Evolutionary conservation across 177 flowering plant species (phyloP), one percentile per base, ranked within the genome.

Genomic region (Vitis hybrid): DNA sequence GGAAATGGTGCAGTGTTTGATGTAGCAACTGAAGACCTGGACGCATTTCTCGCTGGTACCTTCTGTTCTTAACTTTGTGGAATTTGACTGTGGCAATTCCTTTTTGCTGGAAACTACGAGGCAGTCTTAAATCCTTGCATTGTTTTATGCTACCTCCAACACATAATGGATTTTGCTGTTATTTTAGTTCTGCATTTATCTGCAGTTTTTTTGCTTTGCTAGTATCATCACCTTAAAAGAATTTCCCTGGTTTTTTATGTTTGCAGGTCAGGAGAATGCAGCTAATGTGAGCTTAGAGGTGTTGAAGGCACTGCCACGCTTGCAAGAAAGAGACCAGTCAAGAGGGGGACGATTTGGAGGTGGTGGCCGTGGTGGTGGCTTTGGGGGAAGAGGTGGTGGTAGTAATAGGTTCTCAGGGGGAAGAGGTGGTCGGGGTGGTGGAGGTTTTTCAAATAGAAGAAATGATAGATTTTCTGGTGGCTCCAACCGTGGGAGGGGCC

Each of bases 1-100:
- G 93, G 93, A 21, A 85, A 32, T 5, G 97, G 97, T 76, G 98
- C 93, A 5, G 97, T 95, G 10, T 93, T 95, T 79, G 99, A 93
- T 80, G 97, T 95, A 65, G 75, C 92, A 13, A 70, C 68, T 64
- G 88, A 71, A 67, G 93, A 95, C 75, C 63, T 91, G 74, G 92
- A 92, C 70, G 64, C 77, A n/a, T 90, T 82, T 74, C 85, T 93
- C 60, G 80, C 84, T 72, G 98, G 97, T 88, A 84, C 52, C 14
- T 61, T 26, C 3, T 23, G 49, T 40, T 10, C 62, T 7, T 69
- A 50, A 1, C 30, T 49, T 49, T n/a, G 21, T 45, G n/a, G 13
- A 40, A 40, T 40, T 40, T 40, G 45, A 40, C 45, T 40, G 6
- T 40, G 45, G 45, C 45, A 40, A 40, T 40, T 40, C 45, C 45